phyloP scores from a whole-genome alignment of 805 yeast genomes.

The Candida insectorum region DNA sequence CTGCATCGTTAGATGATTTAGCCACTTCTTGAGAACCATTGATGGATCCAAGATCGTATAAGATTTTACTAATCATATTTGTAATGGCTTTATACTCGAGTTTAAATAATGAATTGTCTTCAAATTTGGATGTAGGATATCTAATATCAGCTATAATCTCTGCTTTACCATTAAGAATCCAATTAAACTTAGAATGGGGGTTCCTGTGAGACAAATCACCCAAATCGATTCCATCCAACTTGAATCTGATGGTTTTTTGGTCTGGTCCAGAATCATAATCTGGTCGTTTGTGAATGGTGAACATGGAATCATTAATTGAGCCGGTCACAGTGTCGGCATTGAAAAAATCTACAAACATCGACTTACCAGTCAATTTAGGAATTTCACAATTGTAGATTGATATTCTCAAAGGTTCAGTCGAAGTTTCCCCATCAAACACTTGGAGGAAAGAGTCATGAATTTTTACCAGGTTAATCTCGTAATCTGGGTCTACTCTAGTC shows the following conservation, averaged over 20 bases:
- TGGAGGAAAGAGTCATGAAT: conserved; percentile 52
- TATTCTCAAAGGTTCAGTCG: conserved; percentile 38
- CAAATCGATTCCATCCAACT: conserved; percentile 40
- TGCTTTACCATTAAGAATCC: conserved; percentile 70
- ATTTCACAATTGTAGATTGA: conserved; percentile 65
- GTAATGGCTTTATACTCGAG: conserved; percentile 19
- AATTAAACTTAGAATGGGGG: conserved; percentile 52
- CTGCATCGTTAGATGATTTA: conserved; percentile 8
- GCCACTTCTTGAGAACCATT: conserved; percentile 9
- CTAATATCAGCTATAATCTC: conserved; percentile 71
- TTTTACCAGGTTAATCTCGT: conserved; percentile 35
- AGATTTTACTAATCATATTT: conserved; percentile 24
- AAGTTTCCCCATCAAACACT: conserved; percentile 23
- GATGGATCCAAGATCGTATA: conserved; percentile 22
- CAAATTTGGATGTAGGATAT: conserved; percentile 52
- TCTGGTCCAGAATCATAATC: conserved; percentile 33
- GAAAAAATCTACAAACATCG: conserved; percentile 62
- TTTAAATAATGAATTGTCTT: conserved; percentile 16
- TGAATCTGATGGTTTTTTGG: conserved; percentile 31
- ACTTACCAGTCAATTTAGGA: conserved; percentile 55
- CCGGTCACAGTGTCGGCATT: conserved; percentile 72
- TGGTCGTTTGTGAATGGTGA: conserved; percentile 75
- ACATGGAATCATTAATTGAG: conserved; percentile 68
- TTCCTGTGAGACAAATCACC: conserved; percentile 25
- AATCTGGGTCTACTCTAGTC: conserved; percentile 26